A percentile compares a stretch with the other conserved stretches of the same genome.
Evolutionary conservation across 139 green algal genomes (phyloP).

Genomic region (Tetratostichococcus sp.): DNA sequence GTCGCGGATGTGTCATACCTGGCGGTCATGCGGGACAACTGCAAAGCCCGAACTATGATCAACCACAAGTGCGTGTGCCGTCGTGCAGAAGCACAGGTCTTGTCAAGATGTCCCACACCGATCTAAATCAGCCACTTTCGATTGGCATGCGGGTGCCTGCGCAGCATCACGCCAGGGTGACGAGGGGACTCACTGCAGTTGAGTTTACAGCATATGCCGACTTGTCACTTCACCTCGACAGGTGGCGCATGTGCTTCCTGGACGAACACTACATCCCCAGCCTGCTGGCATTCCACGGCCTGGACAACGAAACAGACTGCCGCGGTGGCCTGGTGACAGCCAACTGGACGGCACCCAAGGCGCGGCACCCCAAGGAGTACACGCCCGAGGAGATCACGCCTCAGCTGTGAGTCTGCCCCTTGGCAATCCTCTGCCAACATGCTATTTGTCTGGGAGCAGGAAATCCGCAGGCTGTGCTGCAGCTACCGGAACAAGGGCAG

Average conservation of each 20-base stretch:
- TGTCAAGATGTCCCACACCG: no score
- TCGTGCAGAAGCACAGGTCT: no score
- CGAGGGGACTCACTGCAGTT: no score
- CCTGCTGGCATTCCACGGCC: slow-evolving; percentile 20
- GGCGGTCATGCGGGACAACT: slow-evolving; percentile 8
- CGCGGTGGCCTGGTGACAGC: neutral
- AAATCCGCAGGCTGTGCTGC: no score
- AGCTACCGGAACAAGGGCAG: no score
- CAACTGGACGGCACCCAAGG: neutral
- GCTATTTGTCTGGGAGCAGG: no score
- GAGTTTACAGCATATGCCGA: no score
- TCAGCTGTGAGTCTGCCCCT: neutral
- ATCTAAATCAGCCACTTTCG: no score
- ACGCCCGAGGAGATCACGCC: neutral
- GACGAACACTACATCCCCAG: slow-evolving; percentile 43
- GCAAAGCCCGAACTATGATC: slow-evolving; percentile 18
- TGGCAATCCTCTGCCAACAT: no score
- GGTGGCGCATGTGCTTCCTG: slow-evolving; percentile 16
- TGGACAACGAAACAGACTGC: slow-evolving; percentile 29
- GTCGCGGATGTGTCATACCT: neutral
- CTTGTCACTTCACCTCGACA: no score
- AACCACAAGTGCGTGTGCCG: slow-evolving; percentile 11
- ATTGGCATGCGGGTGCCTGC: neutral
- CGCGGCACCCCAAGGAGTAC: neutral
- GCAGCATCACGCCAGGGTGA: no score